Evolutionary conservation across 768 basidiomycete species (phyloP).

Genomic region (Mycena chlorophos): DNA sequence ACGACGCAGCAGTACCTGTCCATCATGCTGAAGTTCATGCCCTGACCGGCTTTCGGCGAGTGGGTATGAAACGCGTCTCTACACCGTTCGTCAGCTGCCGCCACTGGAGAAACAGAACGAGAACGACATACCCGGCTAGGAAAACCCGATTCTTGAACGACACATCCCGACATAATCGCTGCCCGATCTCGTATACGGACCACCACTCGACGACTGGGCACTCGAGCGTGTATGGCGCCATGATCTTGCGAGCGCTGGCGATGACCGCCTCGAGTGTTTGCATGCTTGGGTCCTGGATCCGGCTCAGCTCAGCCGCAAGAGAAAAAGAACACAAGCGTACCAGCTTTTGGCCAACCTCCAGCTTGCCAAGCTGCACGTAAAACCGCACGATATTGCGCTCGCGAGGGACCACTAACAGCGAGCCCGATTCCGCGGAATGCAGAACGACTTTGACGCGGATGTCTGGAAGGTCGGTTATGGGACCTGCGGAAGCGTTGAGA

Average conservation of each 20-base stretch:
- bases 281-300: slow-evolving; percentile 9
- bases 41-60: slow-evolving; percentile 46
- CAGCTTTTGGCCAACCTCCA: slow-evolving; percentile 14
- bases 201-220: slow-evolving; percentile 33
- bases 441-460: slow-evolving; percentile 42
- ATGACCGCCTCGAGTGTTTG: slow-evolving; percentile 17
- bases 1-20: slow-evolving; percentile 36
- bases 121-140: slow-evolving; percentile 36
- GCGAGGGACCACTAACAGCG: slow-evolving; percentile 54
- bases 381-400: slow-evolving; percentile 49
- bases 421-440: slow-evolving; percentile 47
- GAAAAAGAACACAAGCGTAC: not conserved
- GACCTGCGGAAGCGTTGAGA: slow-evolving; percentile 37
- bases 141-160: slow-evolving; percentile 49
- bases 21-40: slow-evolving; percentile 52
- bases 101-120: too few species aligned
- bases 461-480: slow-evolving; percentile 56
- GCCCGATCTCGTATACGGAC: slow-evolving; percentile 45
- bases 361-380: slow-evolving; percentile 45
- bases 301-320: not conserved
- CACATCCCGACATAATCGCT: slow-evolving; percentile 49
- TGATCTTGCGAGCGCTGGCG: slow-evolving; percentile 14
- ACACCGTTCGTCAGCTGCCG: not conserved
- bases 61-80: slow-evolving; percentile 50
- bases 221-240: slow-evolving; percentile 20